Evolutionary conservation across 2,329 filamentous ascomycete species (phyloP).

Genomic region (Septoria petroselini): DNA sequence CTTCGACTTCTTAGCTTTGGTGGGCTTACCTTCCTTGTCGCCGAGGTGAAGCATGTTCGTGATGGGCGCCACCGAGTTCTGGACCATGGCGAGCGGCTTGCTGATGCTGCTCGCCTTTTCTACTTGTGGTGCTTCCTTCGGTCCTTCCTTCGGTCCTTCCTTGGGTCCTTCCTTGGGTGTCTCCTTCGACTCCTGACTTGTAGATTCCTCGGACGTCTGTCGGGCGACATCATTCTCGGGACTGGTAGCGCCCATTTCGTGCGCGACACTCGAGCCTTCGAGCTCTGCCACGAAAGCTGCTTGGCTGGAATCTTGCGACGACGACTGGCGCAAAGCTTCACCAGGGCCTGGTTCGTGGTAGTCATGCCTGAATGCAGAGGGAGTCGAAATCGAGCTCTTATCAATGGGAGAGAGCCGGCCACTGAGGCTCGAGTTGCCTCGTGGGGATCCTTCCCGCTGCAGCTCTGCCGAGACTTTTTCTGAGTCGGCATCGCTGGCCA

Average conservation of each 20-base stretch:
- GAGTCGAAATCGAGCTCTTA: conserved; percentile 15
- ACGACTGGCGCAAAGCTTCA: conserved; percentile 15
- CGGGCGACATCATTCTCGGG: conserved; percentile 9
- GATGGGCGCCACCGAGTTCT: conserved; percentile 32
- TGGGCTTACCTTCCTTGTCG: conserved; percentile 48
- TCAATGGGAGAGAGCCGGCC: conserved; percentile 28
- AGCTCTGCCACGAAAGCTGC: conserved; percentile 38
- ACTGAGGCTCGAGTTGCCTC: conserved; percentile 25
- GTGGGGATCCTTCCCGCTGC: conserved; percentile 25
- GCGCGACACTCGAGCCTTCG: conserved; percentile 38
- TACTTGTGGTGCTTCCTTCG: conserved; percentile 14
- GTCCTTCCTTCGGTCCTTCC: no score
- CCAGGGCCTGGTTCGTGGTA: conserved; percentile 6
- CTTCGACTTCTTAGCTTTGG: conserved; percentile 59
- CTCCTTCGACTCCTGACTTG: conserved; percentile 11
- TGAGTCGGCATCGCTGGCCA: conserved; percentile 26
- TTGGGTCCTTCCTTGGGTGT: conserved; percentile 15
- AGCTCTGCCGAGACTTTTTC: conserved; percentile 33
- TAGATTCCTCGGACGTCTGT: conserved; percentile 11
- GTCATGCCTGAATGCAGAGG: conserved; percentile 8
- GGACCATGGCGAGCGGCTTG: conserved; percentile 23
- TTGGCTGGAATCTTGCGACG: conserved; percentile 19
- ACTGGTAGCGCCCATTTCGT: conserved; percentile 40
- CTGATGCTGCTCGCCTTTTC: conserved; percentile 22
- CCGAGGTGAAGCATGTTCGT: conserved; percentile 46